Conservation (phyloP, 1,284 basidiomycete species). For the Naganishia sp. region DNA sequence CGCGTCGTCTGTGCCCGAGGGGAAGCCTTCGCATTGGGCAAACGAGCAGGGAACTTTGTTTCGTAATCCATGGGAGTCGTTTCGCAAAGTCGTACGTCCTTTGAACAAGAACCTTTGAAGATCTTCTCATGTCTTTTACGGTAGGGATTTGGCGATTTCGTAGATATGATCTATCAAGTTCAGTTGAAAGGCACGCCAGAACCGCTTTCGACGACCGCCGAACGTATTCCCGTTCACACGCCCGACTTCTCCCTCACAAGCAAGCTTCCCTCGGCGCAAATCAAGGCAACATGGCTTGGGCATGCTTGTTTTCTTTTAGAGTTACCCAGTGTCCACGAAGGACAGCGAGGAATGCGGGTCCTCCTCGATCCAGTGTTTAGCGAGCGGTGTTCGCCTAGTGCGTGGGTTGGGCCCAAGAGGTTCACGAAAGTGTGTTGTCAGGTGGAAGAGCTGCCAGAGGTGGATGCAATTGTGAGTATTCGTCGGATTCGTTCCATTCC, state of each 20-base stretch:
- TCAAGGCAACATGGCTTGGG: constrained; percentile 71
- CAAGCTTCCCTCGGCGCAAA: constrained; percentile 37
- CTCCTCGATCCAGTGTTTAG: constrained; percentile 72
- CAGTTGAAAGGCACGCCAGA: constrained; percentile 29
- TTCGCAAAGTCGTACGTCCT: constrained; percentile 39
- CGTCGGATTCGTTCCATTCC: constrained; percentile 32
- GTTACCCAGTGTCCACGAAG: constrained; percentile 57
- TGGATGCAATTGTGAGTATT: constrained; percentile 66
- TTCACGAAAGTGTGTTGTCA: constrained; percentile 64
- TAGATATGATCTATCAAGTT: constrained; percentile 35
- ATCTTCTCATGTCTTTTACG: background rate
- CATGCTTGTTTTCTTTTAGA: constrained; percentile 73
- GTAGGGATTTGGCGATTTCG: constrained; percentile 29
- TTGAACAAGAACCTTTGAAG: background rate
- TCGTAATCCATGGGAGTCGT: constrained; percentile 57
- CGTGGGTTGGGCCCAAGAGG: constrained; percentile 62
- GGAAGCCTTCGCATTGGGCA: constrained; percentile 42
- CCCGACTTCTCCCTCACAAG: constrained; percentile 39
- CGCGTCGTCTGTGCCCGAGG: background rate
- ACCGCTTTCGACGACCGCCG: constrained; percentile 12
- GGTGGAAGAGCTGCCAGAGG: constrained; percentile 63
- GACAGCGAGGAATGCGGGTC: constrained; percentile 62
- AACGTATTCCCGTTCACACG: constrained; percentile 38
- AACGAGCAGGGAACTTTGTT: constrained; percentile 48
- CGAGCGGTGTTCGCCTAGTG: constrained; percentile 63